Base-by-base conservation (phyloP, 176 grass and related monocot genomes). In the bread wheat (Triticum aestivum) region DNA sequence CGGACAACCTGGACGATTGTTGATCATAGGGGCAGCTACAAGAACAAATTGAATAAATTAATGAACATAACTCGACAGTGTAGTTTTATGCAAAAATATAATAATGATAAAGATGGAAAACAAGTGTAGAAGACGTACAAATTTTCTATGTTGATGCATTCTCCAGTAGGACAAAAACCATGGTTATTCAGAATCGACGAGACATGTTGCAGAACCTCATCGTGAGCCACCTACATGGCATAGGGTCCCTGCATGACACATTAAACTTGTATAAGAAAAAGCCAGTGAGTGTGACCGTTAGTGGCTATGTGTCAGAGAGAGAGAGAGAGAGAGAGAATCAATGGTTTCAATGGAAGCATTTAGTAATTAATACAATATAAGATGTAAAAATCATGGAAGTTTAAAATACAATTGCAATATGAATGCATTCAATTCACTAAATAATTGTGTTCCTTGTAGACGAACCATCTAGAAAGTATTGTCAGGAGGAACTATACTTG, bases 171-270 rank as follows among this genome's bases (percentile, higher is more conserved):
- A 67, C 26, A 49, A 33, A 67, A 49, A 11, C 79, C 79, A 81
- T 81, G 63, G 45, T 51, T 65, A 63, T 81, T 67, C 9, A 81
- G 62, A 67, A 81, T 20, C 11, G 79, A 81, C 21, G 79, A 81
- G 3, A 81, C 79, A 30, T 20, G 39, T 45, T 18, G 9, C 29
- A 81, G 62, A 39, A 81, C 61, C 5, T 81, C 17, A 0, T 12
- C 41, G n/a, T 81, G 44, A 1, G 23, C 15, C 14, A 81, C 79
- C 64, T 81, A 17, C 79, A 33, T 45, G 15, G 66, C 62, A 65
- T 11, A 11, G 62, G 62, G 62, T 3, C 13, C 62, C 62, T 65
- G 62, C 62, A 65, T 65, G 62, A 65, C 30, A 69, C 30, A 35
- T 69, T 69, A 69, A 69, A 37, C 66, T 37, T 37, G 15, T 9